Evolutionary conservation across 345 rosid species (phyloP).

Genomic region (Pistacia atlantica): DNA sequence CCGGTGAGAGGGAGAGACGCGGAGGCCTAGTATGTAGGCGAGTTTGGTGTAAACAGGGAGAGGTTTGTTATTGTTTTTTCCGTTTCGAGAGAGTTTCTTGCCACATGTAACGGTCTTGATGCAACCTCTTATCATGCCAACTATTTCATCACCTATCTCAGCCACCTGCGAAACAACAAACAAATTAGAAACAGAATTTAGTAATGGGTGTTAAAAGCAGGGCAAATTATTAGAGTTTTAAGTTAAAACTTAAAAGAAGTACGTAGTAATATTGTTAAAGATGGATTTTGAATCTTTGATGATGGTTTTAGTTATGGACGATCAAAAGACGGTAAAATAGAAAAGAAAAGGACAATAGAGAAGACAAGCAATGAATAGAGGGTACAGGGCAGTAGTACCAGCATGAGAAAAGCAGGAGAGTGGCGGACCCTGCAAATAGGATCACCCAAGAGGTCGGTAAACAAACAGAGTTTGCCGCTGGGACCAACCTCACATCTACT

Average conservation of each 20-base stretch:
- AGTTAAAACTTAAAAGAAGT: too few relatives aligned
- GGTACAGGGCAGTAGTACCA: conserved; percentile 44
- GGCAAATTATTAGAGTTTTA: too few relatives aligned
- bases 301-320: neutral
- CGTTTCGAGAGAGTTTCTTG: conserved; percentile 40
- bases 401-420: conserved; percentile 94
- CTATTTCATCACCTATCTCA: conserved; percentile 67
- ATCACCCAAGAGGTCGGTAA: conserved; percentile 97
- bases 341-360: neutral
- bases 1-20: conserved; percentile 92
- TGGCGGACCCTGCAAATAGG: conserved; percentile 99
- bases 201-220: too few relatives aligned
- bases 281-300: too few relatives aligned
- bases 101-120: conserved; percentile 93
- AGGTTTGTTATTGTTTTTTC: conserved; percentile 29
- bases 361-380: neutral
- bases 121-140: conserved; percentile 93
- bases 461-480: conserved; percentile 71
- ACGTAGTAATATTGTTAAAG: neutral
- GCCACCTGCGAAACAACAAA: conserved; percentile 61
- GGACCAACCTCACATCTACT: conserved; percentile 91
- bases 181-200: too few relatives aligned
- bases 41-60: conserved; percentile 71
- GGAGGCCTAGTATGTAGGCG: conserved; percentile 89
- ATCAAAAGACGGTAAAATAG: neutral